Conservation (phyloP, 768 basidiomycete species). For the Hericium rajendrae region DNA sequence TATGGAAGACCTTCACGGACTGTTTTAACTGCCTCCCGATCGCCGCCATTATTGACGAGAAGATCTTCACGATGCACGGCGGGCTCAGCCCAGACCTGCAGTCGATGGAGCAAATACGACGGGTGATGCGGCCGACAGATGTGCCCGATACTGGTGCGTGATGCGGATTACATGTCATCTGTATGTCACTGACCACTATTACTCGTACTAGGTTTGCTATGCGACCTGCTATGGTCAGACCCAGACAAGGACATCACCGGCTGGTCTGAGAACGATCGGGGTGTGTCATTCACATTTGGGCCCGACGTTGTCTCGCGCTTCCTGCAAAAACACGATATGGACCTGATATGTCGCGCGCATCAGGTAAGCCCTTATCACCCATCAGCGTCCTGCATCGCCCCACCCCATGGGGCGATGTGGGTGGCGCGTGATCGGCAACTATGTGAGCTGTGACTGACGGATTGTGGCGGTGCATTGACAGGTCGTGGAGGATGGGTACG, state of each 20-base stretch:
- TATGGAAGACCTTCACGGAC: constrained; percentile 99
- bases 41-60: constrained; percentile 99
- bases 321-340: constrained; percentile 99
- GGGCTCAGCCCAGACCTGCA: constrained; percentile 95
- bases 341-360: constrained; percentile 96
- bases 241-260: constrained; percentile 99
- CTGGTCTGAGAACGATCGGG: constrained; percentile 99
- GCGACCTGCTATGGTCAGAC: constrained; percentile 97
- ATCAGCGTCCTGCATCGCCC: neutral
- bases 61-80: constrained; percentile 99
- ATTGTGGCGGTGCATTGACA: constrained; percentile 19
- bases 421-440: neutral
- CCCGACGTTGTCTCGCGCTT: constrained; percentile 97
- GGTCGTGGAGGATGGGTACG: constrained; percentile 99
- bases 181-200: neutral
- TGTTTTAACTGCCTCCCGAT: constrained; percentile 99
- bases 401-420: neutral
- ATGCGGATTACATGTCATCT: neutral
- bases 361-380: constrained; percentile 49
- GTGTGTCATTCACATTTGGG: constrained; percentile 98
- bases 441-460: too few species aligned
- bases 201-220: constrained; percentile 62
- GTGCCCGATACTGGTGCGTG: constrained; percentile 91
- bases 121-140: constrained; percentile 98
- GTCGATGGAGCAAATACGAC: constrained; percentile 99